phyloP scores from a whole-genome alignment of 495 filamentous ascomycete genomes.

The Cetradonia linearis region DNA sequence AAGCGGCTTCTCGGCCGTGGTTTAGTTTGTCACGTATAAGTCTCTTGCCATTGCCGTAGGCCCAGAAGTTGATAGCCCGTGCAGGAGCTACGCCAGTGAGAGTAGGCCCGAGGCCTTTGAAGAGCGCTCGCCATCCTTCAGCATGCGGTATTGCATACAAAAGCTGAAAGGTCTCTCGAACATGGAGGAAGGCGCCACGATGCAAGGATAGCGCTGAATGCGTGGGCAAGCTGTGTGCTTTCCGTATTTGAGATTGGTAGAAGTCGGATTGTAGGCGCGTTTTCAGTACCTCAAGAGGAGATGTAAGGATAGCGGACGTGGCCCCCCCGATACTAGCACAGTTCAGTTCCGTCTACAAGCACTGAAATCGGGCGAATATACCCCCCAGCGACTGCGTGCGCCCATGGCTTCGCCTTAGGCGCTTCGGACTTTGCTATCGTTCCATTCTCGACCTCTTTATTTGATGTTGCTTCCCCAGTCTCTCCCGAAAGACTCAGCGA shows the following conservation, averaged over 20 bases:
- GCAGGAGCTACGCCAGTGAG: slow-evolving; percentile 49
- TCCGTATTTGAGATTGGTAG: slow-evolving; percentile 59
- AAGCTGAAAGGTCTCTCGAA: slow-evolving; percentile 48
- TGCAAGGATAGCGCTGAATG: slow-evolving; percentile 37
- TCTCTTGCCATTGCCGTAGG: slow-evolving; percentile 49
- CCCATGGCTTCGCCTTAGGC: slow-evolving; percentile 68
- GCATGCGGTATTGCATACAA: slow-evolving; percentile 41
- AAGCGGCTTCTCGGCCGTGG: slow-evolving; percentile 36
- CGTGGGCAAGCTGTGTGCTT: slow-evolving; percentile 37
- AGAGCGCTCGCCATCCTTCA: slow-evolving; percentile 49
- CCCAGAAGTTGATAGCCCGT: slow-evolving; percentile 48
- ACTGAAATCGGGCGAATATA: slow-evolving; percentile 34
- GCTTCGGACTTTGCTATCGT: slow-evolving; percentile 31
- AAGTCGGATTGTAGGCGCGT: slow-evolving; percentile 85
- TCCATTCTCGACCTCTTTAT: slow-evolving; percentile 29
- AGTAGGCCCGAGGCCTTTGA: slow-evolving; percentile 50
- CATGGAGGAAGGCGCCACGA: slow-evolving; percentile 40
- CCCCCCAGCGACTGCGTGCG: slow-evolving; percentile 83
- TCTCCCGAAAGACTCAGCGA: slow-evolving; percentile 50
- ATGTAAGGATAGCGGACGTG: slow-evolving; percentile 75
- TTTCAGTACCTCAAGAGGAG: slow-evolving; percentile 82
- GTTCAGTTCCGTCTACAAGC: slow-evolving; percentile 16
- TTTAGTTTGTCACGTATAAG: slow-evolving; percentile 40
- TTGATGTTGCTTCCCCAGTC: slow-evolving; percentile 46
- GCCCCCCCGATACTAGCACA: slow-evolving; percentile 66